Evolutionary conservation across 75 land plant species (phyloP).

Genomic region (Picea glauca): DNA sequence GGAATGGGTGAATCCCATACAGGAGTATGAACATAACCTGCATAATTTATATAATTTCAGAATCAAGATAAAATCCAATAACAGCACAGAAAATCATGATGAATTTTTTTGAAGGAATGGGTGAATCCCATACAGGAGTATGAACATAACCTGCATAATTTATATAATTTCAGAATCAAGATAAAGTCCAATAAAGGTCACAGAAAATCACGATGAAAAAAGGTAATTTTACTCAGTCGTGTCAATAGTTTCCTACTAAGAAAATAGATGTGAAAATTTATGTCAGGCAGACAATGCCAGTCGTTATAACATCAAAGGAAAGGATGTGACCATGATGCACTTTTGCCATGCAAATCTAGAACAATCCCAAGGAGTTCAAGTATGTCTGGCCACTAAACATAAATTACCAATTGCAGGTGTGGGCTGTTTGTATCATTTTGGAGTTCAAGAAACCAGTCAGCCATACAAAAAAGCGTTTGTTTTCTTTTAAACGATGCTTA

Average conservation of each 20-base stretch:
- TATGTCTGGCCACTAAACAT: not conserved
- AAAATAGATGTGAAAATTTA: not conserved
- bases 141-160: conserved; percentile 47
- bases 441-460: not conserved
- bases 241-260: not conserved
- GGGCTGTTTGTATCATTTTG: not conserved
- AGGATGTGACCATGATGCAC: not conserved
- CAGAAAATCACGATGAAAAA: not conserved
- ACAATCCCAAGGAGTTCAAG: not conserved
- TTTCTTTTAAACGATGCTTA: no score
- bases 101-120: conserved; percentile 38
- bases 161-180: not conserved
- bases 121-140: conserved; percentile 55
- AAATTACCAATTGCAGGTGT: no score
- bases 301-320: not conserved
- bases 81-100: not conserved
- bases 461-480: not conserved
- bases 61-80: not conserved
- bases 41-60: conserved; percentile 3
- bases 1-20: conserved; percentile 65
- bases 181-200: not conserved
- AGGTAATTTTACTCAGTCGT: not conserved
- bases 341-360: not conserved
- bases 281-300: not conserved
- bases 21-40: conserved; percentile 56